Evolutionary conservation across 495 filamentous ascomycete genomes (phyloP).

Genomic region (Monascus purpureus): DNA sequence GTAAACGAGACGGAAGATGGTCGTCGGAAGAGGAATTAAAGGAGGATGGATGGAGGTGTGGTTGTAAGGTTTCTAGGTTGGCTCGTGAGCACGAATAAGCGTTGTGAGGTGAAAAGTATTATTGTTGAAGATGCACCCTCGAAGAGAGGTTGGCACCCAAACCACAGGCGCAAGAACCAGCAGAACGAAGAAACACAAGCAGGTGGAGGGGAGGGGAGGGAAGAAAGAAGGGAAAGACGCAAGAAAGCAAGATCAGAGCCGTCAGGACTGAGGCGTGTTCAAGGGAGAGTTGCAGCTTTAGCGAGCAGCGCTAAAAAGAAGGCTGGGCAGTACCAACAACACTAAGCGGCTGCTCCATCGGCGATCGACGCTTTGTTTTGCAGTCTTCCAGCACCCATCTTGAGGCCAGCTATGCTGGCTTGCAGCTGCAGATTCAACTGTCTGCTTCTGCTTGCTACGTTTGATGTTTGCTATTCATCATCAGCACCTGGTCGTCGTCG

Average conservation of each 20-base stretch:
- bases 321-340: too few relatives aligned
- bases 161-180: conserved; percentile 27
- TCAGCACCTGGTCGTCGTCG: too few relatives aligned
- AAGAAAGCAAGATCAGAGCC: not conserved
- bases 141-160: conserved; percentile 26
- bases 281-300: conserved; percentile 9
- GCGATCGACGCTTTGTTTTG: too few relatives aligned
- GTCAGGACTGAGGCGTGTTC: not conserved
- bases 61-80: not conserved
- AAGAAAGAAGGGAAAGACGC: conserved; percentile 7
- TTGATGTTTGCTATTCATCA: too few relatives aligned
- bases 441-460: too few relatives aligned
- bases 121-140: conserved; percentile 23
- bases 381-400: too few relatives aligned
- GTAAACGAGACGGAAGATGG: conserved; percentile 5
- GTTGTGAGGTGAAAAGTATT: conserved; percentile 15
- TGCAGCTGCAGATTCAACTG: too few relatives aligned
- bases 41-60: conserved; percentile 17
- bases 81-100: conserved; percentile 6
- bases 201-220: conserved; percentile 12
- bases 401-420: too few relatives aligned
- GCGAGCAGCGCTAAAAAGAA: conserved; percentile 18
- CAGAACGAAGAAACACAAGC: conserved; percentile 29
- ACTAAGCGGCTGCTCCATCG: too few relatives aligned
- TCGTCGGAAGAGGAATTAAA: conserved; percentile 14